Base-by-base conservation (phyloP, 2,329 filamentous ascomycete species). In the Diaporthe humulicola region DNA sequence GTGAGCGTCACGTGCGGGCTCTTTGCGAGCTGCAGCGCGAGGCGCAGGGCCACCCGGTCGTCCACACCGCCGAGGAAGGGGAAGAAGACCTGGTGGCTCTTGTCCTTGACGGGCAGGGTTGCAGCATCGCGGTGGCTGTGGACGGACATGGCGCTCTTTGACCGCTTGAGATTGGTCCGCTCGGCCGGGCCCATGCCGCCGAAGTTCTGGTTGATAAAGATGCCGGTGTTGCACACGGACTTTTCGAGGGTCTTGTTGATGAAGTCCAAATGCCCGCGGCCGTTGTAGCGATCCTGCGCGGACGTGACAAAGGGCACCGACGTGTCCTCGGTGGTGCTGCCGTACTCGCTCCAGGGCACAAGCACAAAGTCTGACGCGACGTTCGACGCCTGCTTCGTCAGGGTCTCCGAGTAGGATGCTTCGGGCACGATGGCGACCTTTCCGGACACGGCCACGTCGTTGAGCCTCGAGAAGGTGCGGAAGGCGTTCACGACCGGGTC, bases 401-500 rank as follows among this genome's bases (percentile, higher is more conserved):
- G 87, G 0, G 94, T 94, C 74, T 96, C 94, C 0, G 95, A 92
- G 80, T 95, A 98, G 0, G 92, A 93, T 15, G 90, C 87, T 73
- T 95, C 92, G 0, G 95, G 95, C 0, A 96, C 92, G 64, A 98
- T 91, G 0, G 94, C 92, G 1, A 98, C 93, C 75, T 93, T 93
- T 5, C 95, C 95, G 5, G 94, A 95, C 22, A 96, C 93, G 0
- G 95, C 92, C 1, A 98, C 89, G 77, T 96, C 94, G 81, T 97
- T 92, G 54, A 98, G 90, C 77, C 94, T 93, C 1, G 95, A 95
- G 78, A 98, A 96, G 0, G 95, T 95, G 64, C 94, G 91, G 88
- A 98, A 98, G 0, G 95, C 94, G 81, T 98, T 98, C 72, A 98
- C 91, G 5, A 98, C 93, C 0, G 96, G 95, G 79, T 98, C 96